phyloP scores from a whole-genome alignment of 2,329 filamentous ascomycete species.

The Escovopsis sp. region DNA sequence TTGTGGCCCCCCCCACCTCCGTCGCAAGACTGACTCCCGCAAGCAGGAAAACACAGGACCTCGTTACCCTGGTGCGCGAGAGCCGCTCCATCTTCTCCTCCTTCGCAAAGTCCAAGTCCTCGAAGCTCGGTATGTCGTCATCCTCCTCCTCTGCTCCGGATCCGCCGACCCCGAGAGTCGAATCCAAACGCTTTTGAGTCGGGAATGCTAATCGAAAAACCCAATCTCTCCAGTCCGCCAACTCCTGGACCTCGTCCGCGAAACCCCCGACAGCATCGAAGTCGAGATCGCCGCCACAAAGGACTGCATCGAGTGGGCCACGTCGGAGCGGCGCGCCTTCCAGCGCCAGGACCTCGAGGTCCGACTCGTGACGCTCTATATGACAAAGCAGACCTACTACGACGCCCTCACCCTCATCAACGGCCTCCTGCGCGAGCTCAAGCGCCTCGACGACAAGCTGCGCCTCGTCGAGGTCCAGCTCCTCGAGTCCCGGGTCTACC shows the following conservation, averaged over 20 bases:
- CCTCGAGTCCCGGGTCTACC: constrained; percentile 91
- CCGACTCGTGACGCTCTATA: constrained; percentile 82
- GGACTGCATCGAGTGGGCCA: constrained; percentile 99
- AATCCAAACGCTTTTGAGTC: too few relatives aligned
- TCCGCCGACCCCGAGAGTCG: too few relatives aligned
- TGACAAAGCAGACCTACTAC: constrained; percentile 96
- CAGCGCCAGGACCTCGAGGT: constrained; percentile 97
- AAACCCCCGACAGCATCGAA: constrained; percentile 88
- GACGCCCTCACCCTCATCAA: constrained; percentile 96
- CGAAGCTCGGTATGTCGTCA: constrained; percentile 67
- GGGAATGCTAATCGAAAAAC: too few relatives aligned
- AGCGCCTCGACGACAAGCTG: constrained; percentile 95
- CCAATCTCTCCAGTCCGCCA: constrained; percentile 56
- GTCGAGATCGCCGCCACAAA: constrained; percentile 91
- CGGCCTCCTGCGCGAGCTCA: constrained; percentile 85
- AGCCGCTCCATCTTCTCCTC: constrained; percentile 85
- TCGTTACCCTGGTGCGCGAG: constrained; percentile 79
- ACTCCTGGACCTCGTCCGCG: constrained; percentile 85
- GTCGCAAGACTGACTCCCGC: constrained; percentile 2
- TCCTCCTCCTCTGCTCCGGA: too few relatives aligned
- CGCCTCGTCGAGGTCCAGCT: constrained; percentile 96
- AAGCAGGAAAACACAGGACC: constrained; percentile 59
- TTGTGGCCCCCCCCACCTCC: not conserved
- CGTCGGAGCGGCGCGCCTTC: constrained; percentile 86
- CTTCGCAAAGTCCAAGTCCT: constrained; percentile 97